Base-by-base conservation (phyloP, 1,284 basidiomycete genomes). In the Fomitopsis betulina region DNA sequence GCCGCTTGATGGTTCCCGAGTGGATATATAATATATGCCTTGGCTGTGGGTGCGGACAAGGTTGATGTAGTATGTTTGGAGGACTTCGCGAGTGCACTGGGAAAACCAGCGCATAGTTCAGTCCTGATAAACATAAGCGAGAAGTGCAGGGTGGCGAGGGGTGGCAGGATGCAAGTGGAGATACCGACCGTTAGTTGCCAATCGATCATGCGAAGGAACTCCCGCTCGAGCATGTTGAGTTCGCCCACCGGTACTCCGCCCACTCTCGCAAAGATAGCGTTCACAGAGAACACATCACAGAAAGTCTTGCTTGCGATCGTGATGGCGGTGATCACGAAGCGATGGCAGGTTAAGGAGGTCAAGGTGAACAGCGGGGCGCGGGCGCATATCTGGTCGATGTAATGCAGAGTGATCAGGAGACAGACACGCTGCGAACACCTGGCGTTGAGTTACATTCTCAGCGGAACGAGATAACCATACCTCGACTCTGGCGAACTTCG, bases 341-440 rank as follows among this genome's bases (percentile, higher is more conserved):
- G 93, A 76, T 97, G 96, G 67, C 94, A 94, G 33, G 96, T 98
- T 68, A 96, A 83, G 35, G 93, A 96, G 43, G 93, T 92, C 64
- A 98, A 84, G 39, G 92, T 96, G 76, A 96, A 96, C 52, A 85
- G 79, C 38, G 93, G 90, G 65, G 87, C 83, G 63, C 91, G 86
- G 56, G 88, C 81, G 75, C 93, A 96, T 65, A 96, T 93, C 74
- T 93, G 89, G 77, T 97, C 95, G 76, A 97, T 95, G 76, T 97
- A 97, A 73, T 93, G 89, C 60, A 97, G 82, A 39, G 90, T 89
- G 70, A 96, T 90, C 63, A 98, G 76, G 38, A 97, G 85, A 63
- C 92, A 94, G 59, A 90, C 86, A 78, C 90, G 91, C 92, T 96
- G 73, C 3, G 73, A 13, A 35, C 19, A 35, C 6, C 17, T 21